Base-by-base conservation (phyloP, 805 yeast genomes). In the Kluyveromyces wickerhamii region DNA sequence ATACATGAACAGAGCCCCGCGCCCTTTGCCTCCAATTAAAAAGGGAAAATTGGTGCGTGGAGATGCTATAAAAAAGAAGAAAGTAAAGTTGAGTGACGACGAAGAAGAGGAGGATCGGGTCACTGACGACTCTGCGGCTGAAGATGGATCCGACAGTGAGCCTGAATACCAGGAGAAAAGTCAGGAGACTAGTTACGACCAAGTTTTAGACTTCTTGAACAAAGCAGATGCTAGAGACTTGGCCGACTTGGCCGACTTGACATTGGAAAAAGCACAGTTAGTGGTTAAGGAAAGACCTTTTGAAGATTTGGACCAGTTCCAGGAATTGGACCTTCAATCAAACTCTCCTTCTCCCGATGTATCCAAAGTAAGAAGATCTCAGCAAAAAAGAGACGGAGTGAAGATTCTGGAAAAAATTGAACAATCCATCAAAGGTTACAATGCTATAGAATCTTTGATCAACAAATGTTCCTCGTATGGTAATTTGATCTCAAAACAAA, bases 401-500 rank as follows among this genome's bases (percentile, higher is more conserved):
- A 72, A 74, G 50, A 68, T 85, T 32, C 71, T 86, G 15, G 89
- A 80, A 44, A 79, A 73, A 25, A 72, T 88, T 4, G 72, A 72
- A 30, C 63, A 70, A 42, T 79, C 86, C 11, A 66, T 92, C 42
- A 74, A 77, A 48, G 97, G 97, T 4, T 92, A 92, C 55, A 79
- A 78, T 41, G 97, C 98, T 0, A 95, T 92, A 28, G 97, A 89
- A 48, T 80, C 94, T n/a, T 65, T 92, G 44, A 85, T 92, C 41
- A 76, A 76, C 39, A 73, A 77, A 45, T 92, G 99, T 63, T 76
- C 87, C 7, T 71, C 73, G 12, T 79, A 82, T 44, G 95, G 96
- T 37, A 65, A 69, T 11, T 56, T 66, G 6, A 86, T 92, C 38
- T 68, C 86, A 4, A 56, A 62, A 9, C 92, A 84, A 42, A 84